These are phyloP conservation scores for Sclerotinia borealis DNA, from an alignment of 2,329 filamentous ascomycete species.

Conservation along the genomic window DNA sequence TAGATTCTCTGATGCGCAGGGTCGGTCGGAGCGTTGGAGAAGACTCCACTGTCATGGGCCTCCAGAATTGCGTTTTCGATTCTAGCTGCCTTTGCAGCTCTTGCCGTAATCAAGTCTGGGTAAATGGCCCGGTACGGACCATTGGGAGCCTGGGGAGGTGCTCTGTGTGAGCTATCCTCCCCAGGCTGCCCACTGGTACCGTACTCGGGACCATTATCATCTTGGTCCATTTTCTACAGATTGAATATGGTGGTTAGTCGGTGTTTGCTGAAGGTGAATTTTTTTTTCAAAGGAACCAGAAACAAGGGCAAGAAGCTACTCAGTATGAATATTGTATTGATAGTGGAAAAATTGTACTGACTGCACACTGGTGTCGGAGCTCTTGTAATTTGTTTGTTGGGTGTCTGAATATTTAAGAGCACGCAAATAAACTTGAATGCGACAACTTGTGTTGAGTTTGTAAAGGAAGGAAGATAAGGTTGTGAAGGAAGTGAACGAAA, in stretches of 20 bases:
- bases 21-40: not conserved
- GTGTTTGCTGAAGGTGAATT: not conserved
- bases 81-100: not conserved
- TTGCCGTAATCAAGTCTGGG: not conserved
- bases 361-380: not conserved
- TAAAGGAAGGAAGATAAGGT: not conserved
- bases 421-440: not conserved
- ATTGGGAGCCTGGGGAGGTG: not conserved
- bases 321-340: not conserved
- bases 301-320: not conserved
- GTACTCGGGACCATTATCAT: not conserved
- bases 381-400: not conserved
- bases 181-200: not conserved
- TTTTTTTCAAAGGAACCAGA: not conserved
- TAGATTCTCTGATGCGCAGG: not conserved
- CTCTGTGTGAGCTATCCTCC: not conserved
- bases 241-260: not conserved
- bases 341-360: not conserved
- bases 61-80: not conserved
- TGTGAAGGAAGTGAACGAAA: not conserved
- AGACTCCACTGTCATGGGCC: not conserved
- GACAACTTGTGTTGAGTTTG: too few relatives aligned
- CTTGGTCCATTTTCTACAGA: not conserved
- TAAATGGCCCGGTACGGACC: conserved; percentile 4
- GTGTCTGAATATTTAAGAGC: not conserved